These are phyloP conservation scores for Solanum phureja DNA, from an alignment of 257 asterid species.

Conservation along the genomic window DNA sequence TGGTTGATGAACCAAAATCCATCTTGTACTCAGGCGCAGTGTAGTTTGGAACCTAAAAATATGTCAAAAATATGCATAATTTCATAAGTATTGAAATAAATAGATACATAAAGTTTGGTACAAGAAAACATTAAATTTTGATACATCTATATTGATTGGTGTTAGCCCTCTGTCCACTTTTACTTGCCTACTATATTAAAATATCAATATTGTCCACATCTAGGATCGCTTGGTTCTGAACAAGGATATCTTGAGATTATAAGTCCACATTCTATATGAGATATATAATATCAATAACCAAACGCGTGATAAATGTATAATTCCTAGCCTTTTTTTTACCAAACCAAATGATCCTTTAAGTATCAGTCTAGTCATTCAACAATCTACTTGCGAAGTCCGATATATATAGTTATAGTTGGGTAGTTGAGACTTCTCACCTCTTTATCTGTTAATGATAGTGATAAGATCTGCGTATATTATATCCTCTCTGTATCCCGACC, in stretches of 20 bases:
- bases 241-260: neutral
- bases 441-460: neutral
- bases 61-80: neutral
- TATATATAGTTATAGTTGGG: neutral
- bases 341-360: too few relatives aligned
- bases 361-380: neutral
- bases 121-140: neutral
- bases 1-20: slow-evolving; percentile 61
- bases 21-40: slow-evolving; percentile 32
- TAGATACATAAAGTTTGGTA: neutral
- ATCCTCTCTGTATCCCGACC: too few relatives aligned
- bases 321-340: neutral
- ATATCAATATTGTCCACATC: neutral
- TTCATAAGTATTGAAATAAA: neutral
- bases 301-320: neutral
- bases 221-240: neutral
- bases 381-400: neutral
- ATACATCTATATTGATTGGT: neutral
- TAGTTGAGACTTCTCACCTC: neutral
- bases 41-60: slow-evolving; percentile 34
- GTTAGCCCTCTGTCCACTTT: neutral
- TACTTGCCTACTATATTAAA: neutral
- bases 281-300: neutral
- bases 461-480: too few relatives aligned
- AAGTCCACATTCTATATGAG: neutral